Evolutionary conservation across 2,329 filamentous ascomycete species (phyloP).

Genomic region (Tympanopsis confertula): DNA sequence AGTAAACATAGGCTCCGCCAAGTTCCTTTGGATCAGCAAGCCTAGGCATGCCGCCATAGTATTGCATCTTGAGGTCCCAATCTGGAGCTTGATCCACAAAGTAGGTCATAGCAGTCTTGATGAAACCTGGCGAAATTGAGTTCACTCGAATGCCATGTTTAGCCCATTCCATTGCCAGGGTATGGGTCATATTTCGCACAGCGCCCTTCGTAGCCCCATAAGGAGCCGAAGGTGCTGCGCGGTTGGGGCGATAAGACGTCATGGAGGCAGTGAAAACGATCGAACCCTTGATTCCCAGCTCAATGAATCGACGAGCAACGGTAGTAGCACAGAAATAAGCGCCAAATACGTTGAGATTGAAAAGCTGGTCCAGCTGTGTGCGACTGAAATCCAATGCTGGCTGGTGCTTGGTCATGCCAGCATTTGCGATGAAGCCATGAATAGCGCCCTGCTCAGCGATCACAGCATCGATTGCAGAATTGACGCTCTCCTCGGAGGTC

Average conservation of each 20-base stretch:
- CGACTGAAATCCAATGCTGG: conserved; percentile 27
- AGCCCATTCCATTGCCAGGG: conserved; percentile 34
- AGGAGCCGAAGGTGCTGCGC: conserved; percentile 36
- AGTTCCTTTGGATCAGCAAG: conserved; percentile 39
- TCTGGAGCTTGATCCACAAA: conserved; percentile 37
- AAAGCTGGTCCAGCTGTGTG: conserved; percentile 24
- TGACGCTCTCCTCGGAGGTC: conserved; percentile 26
- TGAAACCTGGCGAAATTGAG: conserved; percentile 29
- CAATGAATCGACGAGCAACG: conserved; percentile 27
- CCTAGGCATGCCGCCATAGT: conserved; percentile 43
- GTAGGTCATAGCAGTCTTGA: conserved; percentile 32
- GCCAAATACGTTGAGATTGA: conserved; percentile 34
- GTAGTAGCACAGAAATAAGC: conserved; percentile 31
- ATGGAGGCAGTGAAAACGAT: conserved; percentile 34
- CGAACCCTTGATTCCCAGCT: conserved; percentile 18
- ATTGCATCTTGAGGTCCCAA: conserved; percentile 43
- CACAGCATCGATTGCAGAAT: conserved; percentile 25
- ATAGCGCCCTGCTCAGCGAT: conserved; percentile 22
- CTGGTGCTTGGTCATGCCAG: conserved; percentile 30
- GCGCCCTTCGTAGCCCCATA: conserved; percentile 32
- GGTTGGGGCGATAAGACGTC: conserved; percentile 33
- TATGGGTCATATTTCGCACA: conserved; percentile 24
- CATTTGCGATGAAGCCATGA: conserved; percentile 27
- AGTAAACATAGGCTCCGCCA: conserved; percentile 42
- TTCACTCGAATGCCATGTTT: conserved; percentile 32